Evolutionary conservation across 176 grass and related monocot species (phyloP).

Genomic region (Poa pratensis): DNA sequence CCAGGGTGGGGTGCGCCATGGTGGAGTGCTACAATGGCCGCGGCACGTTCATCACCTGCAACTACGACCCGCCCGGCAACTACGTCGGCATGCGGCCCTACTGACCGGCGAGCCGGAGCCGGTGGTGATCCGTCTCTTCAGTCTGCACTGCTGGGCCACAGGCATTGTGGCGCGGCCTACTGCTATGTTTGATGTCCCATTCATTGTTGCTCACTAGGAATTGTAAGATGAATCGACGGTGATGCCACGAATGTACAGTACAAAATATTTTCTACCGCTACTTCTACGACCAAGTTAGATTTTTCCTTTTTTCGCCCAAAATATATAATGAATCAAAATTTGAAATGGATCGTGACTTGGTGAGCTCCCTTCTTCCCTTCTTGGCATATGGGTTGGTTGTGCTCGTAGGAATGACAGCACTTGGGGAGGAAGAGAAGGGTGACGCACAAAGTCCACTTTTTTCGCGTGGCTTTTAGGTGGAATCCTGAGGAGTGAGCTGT

Average conservation of each 20-base stretch:
- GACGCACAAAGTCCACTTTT: not conserved
- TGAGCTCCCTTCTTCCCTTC: no score
- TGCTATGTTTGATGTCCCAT: conserved; percentile 2
- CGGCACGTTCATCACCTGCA: conserved; percentile 73
- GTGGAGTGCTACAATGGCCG: conserved; percentile 48
- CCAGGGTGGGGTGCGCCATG: conserved; percentile 55
- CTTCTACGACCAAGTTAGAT: no score
- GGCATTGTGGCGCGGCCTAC: not conserved
- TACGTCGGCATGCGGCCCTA: conserved; percentile 68
- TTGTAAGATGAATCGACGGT: conserved; percentile 12
- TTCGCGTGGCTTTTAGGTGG: not conserved
- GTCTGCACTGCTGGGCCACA: no score
- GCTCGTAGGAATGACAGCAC: conserved; percentile 1
- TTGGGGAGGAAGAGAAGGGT: not conserved
- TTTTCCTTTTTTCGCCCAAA: no score
- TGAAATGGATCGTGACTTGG: conserved; percentile 21
- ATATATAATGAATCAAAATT: no score
- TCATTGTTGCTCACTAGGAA: not conserved
- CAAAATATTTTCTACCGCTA: conserved; percentile 25
- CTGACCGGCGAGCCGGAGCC: conserved; percentile 32
- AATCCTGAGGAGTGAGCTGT: conserved; percentile 35
- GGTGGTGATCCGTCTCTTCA: not conserved
- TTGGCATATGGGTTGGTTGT: not conserved
- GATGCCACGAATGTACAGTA: conserved; percentile 56
- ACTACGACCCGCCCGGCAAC: conserved; percentile 84